These are phyloP conservation scores for Penicillium sp. DNA, from an alignment of 2,329 filamentous ascomycete species.

Conservation along the genomic window DNA sequence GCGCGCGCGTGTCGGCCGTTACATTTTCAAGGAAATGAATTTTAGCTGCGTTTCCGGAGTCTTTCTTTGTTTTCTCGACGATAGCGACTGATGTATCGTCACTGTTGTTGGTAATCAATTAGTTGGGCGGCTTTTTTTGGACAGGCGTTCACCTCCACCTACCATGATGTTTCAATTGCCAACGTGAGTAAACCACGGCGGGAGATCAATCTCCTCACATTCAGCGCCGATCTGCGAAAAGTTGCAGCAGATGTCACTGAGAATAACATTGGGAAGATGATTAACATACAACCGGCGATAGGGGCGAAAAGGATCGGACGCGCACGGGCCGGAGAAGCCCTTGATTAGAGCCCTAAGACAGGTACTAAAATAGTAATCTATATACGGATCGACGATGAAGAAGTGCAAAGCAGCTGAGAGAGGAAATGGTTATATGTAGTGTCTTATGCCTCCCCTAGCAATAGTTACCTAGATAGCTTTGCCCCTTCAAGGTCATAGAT, in stretches of 20 bases:
- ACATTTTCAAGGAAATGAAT: slow-evolving; percentile 78
- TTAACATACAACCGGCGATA: slow-evolving; percentile 7
- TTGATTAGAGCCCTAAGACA: slow-evolving; percentile 22
- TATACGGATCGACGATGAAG: not conserved
- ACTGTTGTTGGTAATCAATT: slow-evolving; percentile 43
- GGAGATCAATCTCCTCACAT: slow-evolving; percentile 2
- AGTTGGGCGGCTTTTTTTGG: not conserved
- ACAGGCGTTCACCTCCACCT: slow-evolving; percentile 3
- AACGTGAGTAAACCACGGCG: slow-evolving; percentile 43
- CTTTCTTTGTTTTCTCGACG: slow-evolving; percentile 56
- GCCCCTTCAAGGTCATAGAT: too few relatives aligned
- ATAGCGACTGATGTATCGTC: slow-evolving; percentile 91
- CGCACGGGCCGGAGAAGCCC: slow-evolving; percentile 34
- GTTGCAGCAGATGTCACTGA: slow-evolving; percentile 14
- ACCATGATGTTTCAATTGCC: slow-evolving; percentile 50
- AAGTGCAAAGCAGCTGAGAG: too few relatives aligned
- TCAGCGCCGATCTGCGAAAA: slow-evolving; percentile 20
- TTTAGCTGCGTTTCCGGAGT: slow-evolving; percentile 41
- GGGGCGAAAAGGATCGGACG: slow-evolving; percentile 21
- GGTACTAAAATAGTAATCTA: not conserved
- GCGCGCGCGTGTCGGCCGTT: slow-evolving; percentile 73
- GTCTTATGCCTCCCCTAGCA: too few relatives aligned
- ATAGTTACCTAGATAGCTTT: too few relatives aligned
- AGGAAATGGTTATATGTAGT: too few relatives aligned
- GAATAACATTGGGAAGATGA: slow-evolving; percentile 26